A percentile compares a stretch with the other conserved stretches of the same genome.
Evolutionary conservation across 1,139 yeast species (phyloP).

Genomic region (Debaryomyces fabryi): DNA sequence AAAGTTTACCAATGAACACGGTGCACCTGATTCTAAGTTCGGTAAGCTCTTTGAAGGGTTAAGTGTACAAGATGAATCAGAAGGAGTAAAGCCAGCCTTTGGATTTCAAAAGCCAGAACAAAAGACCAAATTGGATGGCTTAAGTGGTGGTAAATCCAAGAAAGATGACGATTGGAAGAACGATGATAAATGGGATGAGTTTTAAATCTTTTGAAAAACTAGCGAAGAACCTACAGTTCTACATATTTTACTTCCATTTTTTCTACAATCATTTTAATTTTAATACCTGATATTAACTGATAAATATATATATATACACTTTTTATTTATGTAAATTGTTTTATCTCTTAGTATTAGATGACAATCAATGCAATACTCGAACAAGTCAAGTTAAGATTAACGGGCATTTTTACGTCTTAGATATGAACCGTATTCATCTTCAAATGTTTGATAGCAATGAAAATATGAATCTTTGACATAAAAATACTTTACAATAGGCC

Average conservation of each 20-base stretch:
- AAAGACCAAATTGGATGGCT: slow-evolving; percentile 58
- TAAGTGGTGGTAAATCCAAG: slow-evolving; percentile 40
- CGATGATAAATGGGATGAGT: slow-evolving; percentile 52
- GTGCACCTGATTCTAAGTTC: slow-evolving; percentile 48
- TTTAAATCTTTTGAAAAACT: slow-evolving; percentile 20
- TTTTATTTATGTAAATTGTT: neutral
- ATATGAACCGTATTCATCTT: slow-evolving; percentile 36
- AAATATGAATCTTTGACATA: slow-evolving; percentile 62
- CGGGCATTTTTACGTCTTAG: slow-evolving; percentile 8
- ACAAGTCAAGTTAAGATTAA: neutral
- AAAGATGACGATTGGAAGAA: slow-evolving; percentile 29
- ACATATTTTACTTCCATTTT: neutral
- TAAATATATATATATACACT: neutral
- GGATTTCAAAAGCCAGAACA: slow-evolving; percentile 66
- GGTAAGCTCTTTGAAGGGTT: slow-evolving; percentile 55
- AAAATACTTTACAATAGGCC: slow-evolving; percentile 48
- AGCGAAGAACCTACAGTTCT: neutral
- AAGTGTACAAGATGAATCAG: slow-evolving; percentile 30
- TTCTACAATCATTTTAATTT: neutral
- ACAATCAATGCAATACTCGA: neutral
- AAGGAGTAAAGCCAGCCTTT: slow-evolving; percentile 62
- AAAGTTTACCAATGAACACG: slow-evolving; percentile 56
- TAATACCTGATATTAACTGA: neutral
- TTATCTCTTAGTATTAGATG: neutral
- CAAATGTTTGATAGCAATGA: slow-evolving; percentile 42